Conservation (phyloP, 2,329 filamentous ascomycete genomes). For the Pseudogymnoascus destructans region DNA sequence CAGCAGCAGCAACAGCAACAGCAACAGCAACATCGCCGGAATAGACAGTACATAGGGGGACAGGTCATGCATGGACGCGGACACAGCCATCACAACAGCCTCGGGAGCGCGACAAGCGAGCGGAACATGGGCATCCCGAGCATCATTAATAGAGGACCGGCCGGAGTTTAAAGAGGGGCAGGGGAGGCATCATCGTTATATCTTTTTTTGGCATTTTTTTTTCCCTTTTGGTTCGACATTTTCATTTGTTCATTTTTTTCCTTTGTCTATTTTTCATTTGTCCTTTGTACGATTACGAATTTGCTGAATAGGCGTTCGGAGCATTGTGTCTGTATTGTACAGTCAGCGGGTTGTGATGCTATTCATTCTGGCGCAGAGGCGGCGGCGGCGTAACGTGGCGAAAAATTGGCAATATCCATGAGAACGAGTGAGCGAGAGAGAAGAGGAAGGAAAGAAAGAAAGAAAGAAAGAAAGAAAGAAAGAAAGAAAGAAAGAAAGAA, state of each 20-base stretch:
- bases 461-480: neutral
- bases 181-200: neutral
- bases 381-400: neutral
- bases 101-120: slow-evolving; percentile 1
- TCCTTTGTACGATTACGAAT: neutral
- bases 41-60: slow-evolving; percentile 13
- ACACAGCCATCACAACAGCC: slow-evolving; percentile 1
- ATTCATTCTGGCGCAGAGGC: neutral
- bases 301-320: slow-evolving; percentile 1
- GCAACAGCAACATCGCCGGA: neutral
- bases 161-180: slow-evolving; percentile 6
- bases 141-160: slow-evolving; percentile 8
- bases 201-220: neutral
- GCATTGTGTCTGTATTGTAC: neutral
- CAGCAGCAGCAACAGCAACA: neutral
- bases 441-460: neutral
- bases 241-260: neutral
- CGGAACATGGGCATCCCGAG: slow-evolving; percentile 1
- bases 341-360: neutral
- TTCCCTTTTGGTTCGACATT: neutral
- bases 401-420: neutral
- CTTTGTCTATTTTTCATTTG: slow-evolving; percentile 2
- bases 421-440: neutral
- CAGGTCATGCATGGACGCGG: slow-evolving; percentile 25
- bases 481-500: neutral